Base-by-base conservation (phyloP, 2,329 filamentous ascomycete species). In the Didymella glomerata region DNA sequence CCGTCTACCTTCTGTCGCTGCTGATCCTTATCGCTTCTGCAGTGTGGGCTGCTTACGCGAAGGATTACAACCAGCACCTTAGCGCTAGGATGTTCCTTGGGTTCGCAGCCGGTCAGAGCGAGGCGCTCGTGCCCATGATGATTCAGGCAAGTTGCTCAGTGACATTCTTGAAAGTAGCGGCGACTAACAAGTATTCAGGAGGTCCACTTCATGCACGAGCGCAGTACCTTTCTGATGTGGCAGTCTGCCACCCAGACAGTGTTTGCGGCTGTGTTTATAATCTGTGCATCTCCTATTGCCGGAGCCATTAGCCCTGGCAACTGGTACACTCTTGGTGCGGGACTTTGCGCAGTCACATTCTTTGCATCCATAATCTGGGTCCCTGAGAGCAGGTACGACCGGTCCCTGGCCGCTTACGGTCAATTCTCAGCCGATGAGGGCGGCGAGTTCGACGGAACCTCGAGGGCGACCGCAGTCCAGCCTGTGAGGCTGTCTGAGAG, bases 41-140 rank as follows among this genome's bases (percentile, higher is more conserved):
- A 2, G 36, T 40, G 9, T 40, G 36, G 36, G 7, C 36, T 40
- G 36, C 36, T 40, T 40, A 40, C 36, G 36, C 36, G 16, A 40
- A 40, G 36, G 13, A 40, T 5, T 40, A 40, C n/a, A 20, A 61
- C 16, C 76, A 69, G 65, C 79, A 81, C 55, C 72, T 80, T 22
- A 74, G 65, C 1, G 72, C 74, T 1, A 72, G 79, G 2, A 75
- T 78, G 70, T 42, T 81, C 0, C 65, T 80, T 7, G 78, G 77
- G 0, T 56, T 81, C 5, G 75, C 78, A 2, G 78, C 78, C 6
- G 79, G 78, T 8, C 78, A 81, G 61, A 79, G 76, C 48, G 79
- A 81, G 57, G 78, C 79, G 3, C 66, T 81, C 3, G 75, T 79
- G 2, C 79, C 78, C 0, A 73, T 81, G 73, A 79, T 81, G 63